Percentiles rank a stretch among this genome's conserved stretches.
phyloP scores from a whole-genome alignment of 2,329 filamentous ascomycete species.

The Ambrosiella beaveri region DNA sequence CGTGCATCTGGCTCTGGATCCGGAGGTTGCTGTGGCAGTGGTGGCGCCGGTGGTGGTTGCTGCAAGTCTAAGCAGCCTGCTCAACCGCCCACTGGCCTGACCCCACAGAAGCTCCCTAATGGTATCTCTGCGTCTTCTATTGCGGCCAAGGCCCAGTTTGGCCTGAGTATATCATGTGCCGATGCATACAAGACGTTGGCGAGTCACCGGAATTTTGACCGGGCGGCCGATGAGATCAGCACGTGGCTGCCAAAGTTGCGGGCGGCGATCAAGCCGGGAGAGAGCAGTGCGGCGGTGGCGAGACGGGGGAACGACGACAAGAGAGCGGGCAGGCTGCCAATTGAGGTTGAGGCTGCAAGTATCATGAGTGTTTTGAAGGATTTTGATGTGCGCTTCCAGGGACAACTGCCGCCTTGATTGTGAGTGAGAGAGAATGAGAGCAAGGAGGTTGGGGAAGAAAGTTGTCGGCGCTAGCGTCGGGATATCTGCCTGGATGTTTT shows the following conservation, averaged over 20 bases:
- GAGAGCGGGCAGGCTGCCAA: conserved; percentile 32
- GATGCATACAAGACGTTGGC: conserved; percentile 65
- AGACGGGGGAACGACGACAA: conserved; percentile 5
- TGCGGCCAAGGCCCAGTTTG: conserved; percentile 20
- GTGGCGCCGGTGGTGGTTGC: conserved; percentile 38
- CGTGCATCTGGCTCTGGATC: conserved; percentile 22
- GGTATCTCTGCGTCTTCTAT: conserved; percentile 8
- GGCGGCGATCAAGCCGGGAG: conserved; percentile 27
- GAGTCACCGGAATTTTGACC: conserved; percentile 58
- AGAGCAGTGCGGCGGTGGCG: conserved; percentile 14
- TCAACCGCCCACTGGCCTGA: conserved; percentile 14
- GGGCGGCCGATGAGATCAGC: conserved; percentile 55
- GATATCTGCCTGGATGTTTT: not conserved
- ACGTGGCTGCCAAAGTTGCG: conserved; percentile 60
- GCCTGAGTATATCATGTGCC: conserved; percentile 51
- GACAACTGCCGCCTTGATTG: not conserved
- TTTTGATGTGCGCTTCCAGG: conserved; percentile 56
- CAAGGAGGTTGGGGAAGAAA: not conserved
- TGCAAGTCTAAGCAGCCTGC: conserved; percentile 33
- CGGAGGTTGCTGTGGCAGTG: conserved; percentile 49
- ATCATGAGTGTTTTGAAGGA: conserved; percentile 75
- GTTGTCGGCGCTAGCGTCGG: not conserved
- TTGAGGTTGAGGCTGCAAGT: conserved; percentile 67
- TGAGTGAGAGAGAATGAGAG: not conserved
- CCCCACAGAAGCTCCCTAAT: conserved; percentile 12